Evolutionary conservation across 2,329 filamentous ascomycete genomes (phyloP).

Genomic region (Penicillium sp.): DNA sequence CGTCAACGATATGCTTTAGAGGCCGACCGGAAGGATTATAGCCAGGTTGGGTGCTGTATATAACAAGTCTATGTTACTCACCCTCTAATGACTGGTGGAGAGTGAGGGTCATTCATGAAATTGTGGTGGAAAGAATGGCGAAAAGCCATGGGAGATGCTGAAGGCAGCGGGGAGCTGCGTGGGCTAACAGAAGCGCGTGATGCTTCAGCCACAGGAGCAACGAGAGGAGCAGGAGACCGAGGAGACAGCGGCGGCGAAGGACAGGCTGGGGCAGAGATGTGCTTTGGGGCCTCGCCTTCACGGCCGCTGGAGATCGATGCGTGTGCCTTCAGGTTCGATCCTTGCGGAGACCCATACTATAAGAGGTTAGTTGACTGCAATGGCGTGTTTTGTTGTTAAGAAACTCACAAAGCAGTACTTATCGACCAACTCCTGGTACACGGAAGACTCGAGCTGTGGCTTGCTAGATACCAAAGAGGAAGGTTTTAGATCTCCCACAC

Average conservation of each 20-base stretch:
- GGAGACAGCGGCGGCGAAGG: conserved; percentile 29
- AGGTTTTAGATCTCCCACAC: conserved; percentile 41
- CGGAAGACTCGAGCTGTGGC: conserved; percentile 74
- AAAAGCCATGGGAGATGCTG: conserved; percentile 24
- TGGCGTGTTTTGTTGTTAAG: background rate
- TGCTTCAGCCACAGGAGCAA: conserved; percentile 6
- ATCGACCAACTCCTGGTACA: conserved; percentile 95
- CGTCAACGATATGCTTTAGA: conserved; percentile 17
- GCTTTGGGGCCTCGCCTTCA: conserved; percentile 10
- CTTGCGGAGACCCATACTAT: conserved; percentile 52
- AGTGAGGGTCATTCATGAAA: conserved; percentile 26
- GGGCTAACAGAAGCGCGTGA: conserved; percentile 14
- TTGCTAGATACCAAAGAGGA: conserved; percentile 59
- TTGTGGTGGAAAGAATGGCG: conserved; percentile 24
- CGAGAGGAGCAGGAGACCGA: conserved; percentile 19
- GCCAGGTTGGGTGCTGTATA: conserved; percentile 16
- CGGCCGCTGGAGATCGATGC: conserved; percentile 13
- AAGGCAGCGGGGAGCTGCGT: conserved; percentile 17
- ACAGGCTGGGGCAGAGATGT: conserved; percentile 14
- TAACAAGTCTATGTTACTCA: conserved; percentile 22
- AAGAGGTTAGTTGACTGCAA: conserved; percentile 12
- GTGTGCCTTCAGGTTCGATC: conserved; percentile 23
- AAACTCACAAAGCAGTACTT: conserved; percentile 99
- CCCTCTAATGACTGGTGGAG: conserved; percentile 28
- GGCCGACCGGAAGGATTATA: conserved; percentile 6